A percentile compares a stretch with the other conserved stretches of the same genome.
phyloP scores from a whole-genome alignment of 345 rosid species.

The Sonneratia alba region DNA sequence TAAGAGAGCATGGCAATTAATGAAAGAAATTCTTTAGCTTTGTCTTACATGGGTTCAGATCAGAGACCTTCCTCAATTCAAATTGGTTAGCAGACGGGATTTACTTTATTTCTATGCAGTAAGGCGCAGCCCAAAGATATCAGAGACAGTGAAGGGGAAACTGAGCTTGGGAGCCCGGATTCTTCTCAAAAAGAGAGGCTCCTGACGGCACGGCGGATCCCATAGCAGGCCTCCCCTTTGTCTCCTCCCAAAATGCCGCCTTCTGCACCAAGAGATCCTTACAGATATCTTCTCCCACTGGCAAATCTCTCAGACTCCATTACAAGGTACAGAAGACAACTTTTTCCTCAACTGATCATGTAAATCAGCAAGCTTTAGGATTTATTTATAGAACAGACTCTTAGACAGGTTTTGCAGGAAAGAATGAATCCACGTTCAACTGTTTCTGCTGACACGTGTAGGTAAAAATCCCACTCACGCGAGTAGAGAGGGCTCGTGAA shows the following conservation, averaged over 20 bases:
- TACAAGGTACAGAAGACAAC: conserved; percentile 10
- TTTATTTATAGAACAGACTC: not conserved
- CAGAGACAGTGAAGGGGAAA: conserved; percentile 38
- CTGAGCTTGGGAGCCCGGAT: conserved; percentile 37
- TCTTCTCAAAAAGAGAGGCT: conserved; percentile 30
- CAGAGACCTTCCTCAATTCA: not conserved
- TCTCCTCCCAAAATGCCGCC: conserved; percentile 30
- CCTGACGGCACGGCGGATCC: conserved; percentile 24
- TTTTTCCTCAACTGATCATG: not conserved
- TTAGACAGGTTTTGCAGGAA: not conserved
- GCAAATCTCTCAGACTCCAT: conserved; percentile 9
- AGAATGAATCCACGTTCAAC: not conserved
- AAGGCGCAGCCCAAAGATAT: conserved; percentile 28
- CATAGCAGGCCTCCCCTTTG: conserved; percentile 39
- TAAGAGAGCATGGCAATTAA: conserved; percentile 15
- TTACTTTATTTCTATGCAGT: conserved; percentile 19
- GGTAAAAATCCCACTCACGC: conserved; percentile 49
- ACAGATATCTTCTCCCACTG: conserved; percentile 23
- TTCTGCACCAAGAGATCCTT: conserved; percentile 45
- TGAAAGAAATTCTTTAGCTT: no score
- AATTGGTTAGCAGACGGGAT: not conserved
- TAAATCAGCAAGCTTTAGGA: not conserved
- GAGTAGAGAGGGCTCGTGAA: conserved; percentile 44
- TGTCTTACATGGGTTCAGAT: no score
- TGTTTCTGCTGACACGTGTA: conserved; percentile 5